A percentile compares a stretch with the other conserved stretches of the same genome.
These are phyloP conservation scores for Hansenula sp. DNA, from an alignment of 1,139 yeast species.

Conservation along the genomic window DNA sequence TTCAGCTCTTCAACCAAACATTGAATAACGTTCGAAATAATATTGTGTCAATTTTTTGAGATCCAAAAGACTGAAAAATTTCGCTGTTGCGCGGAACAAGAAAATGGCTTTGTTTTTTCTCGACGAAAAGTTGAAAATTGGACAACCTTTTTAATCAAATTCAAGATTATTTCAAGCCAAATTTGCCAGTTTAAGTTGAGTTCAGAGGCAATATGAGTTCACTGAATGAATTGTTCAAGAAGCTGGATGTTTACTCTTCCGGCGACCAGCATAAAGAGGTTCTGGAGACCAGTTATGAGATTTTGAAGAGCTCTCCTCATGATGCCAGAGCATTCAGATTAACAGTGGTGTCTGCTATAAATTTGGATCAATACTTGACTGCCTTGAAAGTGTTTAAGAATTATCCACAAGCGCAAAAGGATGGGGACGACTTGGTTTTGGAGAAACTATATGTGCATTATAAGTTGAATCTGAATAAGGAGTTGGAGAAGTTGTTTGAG, in stretches of 20 bases:
- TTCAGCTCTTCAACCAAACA: no score
- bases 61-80: not conserved
- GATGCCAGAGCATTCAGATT: constrained; percentile 55
- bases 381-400: constrained; percentile 48
- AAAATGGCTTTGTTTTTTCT: not conserved
- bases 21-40: no score
- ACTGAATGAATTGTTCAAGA: constrained; percentile 39
- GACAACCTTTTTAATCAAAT: not conserved
- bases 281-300: constrained; percentile 37
- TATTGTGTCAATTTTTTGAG: not conserved
- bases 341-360: constrained; percentile 66
- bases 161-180: not conserved
- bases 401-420: constrained; percentile 34
- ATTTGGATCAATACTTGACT: constrained; percentile 61
- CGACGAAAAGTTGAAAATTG: not conserved
- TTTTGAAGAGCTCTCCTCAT: constrained; percentile 37
- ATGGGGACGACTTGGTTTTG: constrained; percentile 35
- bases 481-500: constrained; percentile 39
- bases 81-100: not conserved
- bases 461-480: constrained; percentile 48
- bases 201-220: constrained; percentile 13
- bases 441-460: constrained; percentile 73
- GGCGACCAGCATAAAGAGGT: constrained; percentile 46
- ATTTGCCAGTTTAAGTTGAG: not conserved
- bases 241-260: constrained; percentile 41